phyloP scores from a whole-genome alignment of 164 flowering plant species.

The Kalanchoe fedtschenkoi region DNA sequence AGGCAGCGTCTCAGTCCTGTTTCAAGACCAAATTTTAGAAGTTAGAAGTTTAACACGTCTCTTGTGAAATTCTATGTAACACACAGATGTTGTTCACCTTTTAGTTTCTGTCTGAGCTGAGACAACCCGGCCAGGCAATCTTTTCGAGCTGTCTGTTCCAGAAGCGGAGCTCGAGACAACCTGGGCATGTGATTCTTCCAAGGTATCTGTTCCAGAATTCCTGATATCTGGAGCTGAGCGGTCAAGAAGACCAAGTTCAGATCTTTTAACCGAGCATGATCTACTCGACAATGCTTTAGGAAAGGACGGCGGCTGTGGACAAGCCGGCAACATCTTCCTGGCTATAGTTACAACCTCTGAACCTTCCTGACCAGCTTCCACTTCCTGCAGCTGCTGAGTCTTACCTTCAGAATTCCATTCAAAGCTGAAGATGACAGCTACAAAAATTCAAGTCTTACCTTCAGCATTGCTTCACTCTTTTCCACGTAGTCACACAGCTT shows the following conservation, averaged over 20 bases:
- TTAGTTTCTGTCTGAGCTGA: background rate
- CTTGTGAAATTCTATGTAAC: background rate
- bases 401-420: background rate
- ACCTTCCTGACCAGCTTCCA: background rate
- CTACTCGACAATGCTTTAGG: background rate
- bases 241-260: background rate
- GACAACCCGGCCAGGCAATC: no score
- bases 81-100: background rate
- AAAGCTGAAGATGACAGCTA: background rate
- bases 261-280: background rate
- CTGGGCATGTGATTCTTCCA: background rate
- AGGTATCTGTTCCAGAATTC: no score
- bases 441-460: background rate
- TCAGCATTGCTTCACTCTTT: background rate
- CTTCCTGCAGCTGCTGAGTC: background rate
- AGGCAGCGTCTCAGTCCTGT: no score
- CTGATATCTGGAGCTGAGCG: background rate
- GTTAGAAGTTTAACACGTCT: background rate
- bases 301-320: background rate
- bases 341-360: background rate
- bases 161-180: background rate
- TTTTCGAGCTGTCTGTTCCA: no score
- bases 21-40: background rate
- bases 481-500: background rate
- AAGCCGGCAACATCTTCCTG: background rate